Evolutionary conservation across 1,284 basidiomycete genomes (phyloP), one percentile per base, ranked within the genome.

Genomic region (Neonothopanus nambi): DNA sequence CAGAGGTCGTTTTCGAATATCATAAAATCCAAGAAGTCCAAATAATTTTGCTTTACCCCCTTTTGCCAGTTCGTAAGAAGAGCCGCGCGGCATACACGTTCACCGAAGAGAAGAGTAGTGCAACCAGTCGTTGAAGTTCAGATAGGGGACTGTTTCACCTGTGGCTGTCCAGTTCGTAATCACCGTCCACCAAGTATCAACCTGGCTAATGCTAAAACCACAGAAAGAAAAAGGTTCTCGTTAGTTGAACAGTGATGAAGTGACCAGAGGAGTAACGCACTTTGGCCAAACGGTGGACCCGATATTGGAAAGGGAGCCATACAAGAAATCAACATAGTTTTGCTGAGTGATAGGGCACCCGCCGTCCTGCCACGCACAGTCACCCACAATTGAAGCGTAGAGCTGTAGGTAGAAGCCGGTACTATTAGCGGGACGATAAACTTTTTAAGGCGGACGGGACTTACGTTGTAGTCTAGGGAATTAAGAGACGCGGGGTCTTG

Each of bases 301-400:
- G 15, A 57, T 54, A 6, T 42, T 45, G 21, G 35, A 42, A 30
- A 64, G 50, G 11, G 57, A 38, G 9, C 58, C 50, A 42, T 62
- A 62, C 39, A 61, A 42, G 21, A 60, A 59, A 47, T 64, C 62
- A 45, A 62, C 55, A 36, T 59, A 62, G 51, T 64, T 64, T 36
- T 64, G 21, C 13, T 23, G 8, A 3, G 38, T 40, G 9, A 40
- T 40, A 23, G 38, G 2, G 2, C 38, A 4, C 8, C 30, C 30
- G 17, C 17, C 26, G 11, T 28, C 37, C 37, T 39, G 37, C 6
- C 13, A 39, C 7, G 37, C 37, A 15, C 37, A 39, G 13, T 39
- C 37, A 17, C 37, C 37, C 20, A 40, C 13, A n/a, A 40, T 40
- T 7, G 38, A 23, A 9, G 38, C 13, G 21, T 18, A 40, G 8